Base-by-base conservation (phyloP, 768 basidiomycete genomes). In the Russula olivacea region DNA sequence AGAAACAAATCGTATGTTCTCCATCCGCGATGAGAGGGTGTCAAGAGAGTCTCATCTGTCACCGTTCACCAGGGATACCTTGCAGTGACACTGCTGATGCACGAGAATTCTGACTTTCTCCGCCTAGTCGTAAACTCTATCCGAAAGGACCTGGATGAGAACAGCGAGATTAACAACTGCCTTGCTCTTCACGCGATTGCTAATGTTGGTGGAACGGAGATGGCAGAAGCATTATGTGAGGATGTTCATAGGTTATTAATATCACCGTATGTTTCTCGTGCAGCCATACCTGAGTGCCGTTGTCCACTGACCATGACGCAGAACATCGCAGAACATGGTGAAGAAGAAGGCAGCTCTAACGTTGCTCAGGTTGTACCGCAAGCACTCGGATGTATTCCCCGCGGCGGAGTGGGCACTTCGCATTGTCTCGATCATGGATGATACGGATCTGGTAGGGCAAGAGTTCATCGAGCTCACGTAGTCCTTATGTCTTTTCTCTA, bases 331-430 rank as follows among this genome's bases (percentile, higher is more conserved):
- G 68, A 91, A 79, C 52, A 98, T 99, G 69, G 97, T 98, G 58
- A 95, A 94, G 79, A 99, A 99, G 78, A 99, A 99, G 74, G 96
- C 97, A 2, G 97, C 97, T 1, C 76, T 99, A 61, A 98, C 97
- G 0, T 74, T 98, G 32, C 80, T 99, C 32, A 82, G 97, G 55
- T 77, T 99, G 41, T 98, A 98, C 71, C 86, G 97, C 61, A 99
- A 99, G 73, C 93, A 97, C 71, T 92, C 94, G 3, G 89, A 91
- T 63, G 93, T 97, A 55, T 87, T 99, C 61, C 92, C 93, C 32
- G 91, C 91, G 0, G 85, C 83, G 19, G 97, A 98, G 72, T 99
- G 97, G 97, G 97, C 93, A 0, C 77, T 96, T 60, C 85, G 97
- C 48, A 91, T 99, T 61, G 86, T 98, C 2, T 87, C 93, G 14